Conservation (phyloP, 1,284 basidiomycete species). For the Leccinum griseonigrum region DNA sequence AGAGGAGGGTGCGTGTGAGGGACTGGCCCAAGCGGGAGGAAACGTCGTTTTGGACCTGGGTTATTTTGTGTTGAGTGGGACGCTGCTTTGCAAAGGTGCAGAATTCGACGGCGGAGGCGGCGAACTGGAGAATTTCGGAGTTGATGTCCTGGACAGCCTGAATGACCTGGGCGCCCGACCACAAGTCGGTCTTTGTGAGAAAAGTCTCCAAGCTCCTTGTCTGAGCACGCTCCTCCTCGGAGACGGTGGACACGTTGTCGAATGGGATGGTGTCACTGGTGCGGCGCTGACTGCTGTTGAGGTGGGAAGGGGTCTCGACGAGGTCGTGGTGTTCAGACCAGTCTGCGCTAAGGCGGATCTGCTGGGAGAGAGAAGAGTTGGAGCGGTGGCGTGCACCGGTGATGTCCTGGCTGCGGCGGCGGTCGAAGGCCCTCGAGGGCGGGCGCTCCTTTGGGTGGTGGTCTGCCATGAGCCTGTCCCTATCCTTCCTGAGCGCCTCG, state of each 20-base stretch:
- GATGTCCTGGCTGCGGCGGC: constrained; percentile 7
- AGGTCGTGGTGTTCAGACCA: constrained; percentile 28
- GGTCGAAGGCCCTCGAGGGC: constrained; percentile 24
- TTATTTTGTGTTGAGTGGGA: constrained; percentile 33
- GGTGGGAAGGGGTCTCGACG: constrained; percentile 17
- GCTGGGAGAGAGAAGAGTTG: constrained; percentile 31
- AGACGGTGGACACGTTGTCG: constrained; percentile 34
- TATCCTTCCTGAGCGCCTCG: constrained; percentile 49
- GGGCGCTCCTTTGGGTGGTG: constrained; percentile 29
- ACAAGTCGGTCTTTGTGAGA: constrained; percentile 68
- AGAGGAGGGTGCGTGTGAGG: constrained; percentile 55
- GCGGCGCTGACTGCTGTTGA: constrained; percentile 13
- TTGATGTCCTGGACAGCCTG: constrained; percentile 78
- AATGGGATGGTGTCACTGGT: constrained; percentile 5
- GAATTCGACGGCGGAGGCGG: constrained; percentile 67
- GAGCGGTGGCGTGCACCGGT: constrained; percentile 24
- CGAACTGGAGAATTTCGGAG: constrained; percentile 72
- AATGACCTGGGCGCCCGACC: constrained; percentile 73
- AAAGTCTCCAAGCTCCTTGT: constrained; percentile 58
- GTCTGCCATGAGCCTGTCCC: constrained; percentile 31
- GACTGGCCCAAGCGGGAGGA: constrained; percentile 57
- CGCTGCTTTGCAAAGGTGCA: constrained; percentile 42
- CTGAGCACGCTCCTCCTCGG: constrained; percentile 47
- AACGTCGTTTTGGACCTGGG: constrained; percentile 56
- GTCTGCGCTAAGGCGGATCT: constrained; percentile 32